phyloP scores from a whole-genome alignment of 2,329 filamentous ascomycete genomes.

The Aspergillus latus region DNA sequence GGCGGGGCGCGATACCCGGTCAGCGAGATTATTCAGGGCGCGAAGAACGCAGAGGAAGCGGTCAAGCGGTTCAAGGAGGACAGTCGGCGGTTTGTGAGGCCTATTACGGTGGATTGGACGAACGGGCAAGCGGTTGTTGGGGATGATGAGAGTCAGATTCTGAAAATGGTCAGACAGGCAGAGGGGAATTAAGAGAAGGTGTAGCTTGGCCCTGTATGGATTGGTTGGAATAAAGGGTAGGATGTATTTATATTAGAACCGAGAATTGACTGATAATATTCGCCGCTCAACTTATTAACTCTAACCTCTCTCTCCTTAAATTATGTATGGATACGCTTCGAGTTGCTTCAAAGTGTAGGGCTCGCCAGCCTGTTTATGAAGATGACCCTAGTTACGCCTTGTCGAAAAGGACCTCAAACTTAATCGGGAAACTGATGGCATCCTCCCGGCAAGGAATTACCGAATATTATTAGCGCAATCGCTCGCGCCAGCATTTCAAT shows the following conservation, averaged over 20 bases:
- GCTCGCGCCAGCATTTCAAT: too few relatives aligned
- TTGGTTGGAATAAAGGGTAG: background rate
- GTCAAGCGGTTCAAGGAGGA: conserved; percentile 74
- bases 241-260: background rate
- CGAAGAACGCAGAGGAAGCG: conserved; percentile 72
- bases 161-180: conserved; percentile 69
- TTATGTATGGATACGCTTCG: too few relatives aligned
- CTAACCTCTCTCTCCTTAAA: too few relatives aligned
- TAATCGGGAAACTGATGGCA: too few relatives aligned
- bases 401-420: too few relatives aligned
- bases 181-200: conserved; percentile 15
- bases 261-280: background rate
- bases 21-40: conserved; percentile 71
- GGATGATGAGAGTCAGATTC: conserved; percentile 82
- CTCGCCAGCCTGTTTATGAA: too few relatives aligned
- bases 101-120: conserved; percentile 88
- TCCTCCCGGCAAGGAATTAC: too few relatives aligned
- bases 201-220: background rate
- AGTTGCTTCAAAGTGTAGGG: too few relatives aligned
- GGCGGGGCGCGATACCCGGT: conserved; percentile 61
- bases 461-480: too few relatives aligned
- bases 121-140: conserved; percentile 77
- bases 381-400: too few relatives aligned
- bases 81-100: conserved; percentile 65
- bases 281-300: background rate